Evolutionary conservation across 2,329 filamentous ascomycete genomes (phyloP), one percentile per base, ranked within the genome.

Genomic region (Tolypocladium capitatum): DNA sequence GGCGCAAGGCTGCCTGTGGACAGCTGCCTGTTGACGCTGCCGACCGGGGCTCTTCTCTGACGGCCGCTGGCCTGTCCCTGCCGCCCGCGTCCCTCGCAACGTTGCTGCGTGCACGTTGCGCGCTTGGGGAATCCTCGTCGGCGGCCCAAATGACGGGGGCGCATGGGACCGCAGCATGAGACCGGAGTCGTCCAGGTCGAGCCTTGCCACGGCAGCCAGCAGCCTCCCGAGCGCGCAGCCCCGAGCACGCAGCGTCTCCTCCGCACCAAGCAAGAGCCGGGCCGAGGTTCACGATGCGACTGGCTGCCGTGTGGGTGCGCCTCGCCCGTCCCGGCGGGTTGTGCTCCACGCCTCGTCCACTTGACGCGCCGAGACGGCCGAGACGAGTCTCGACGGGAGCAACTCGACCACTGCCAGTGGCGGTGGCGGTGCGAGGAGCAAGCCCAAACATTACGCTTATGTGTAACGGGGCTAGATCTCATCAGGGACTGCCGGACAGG

Each of bases 381-480:
- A n/a, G n/a, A n/a, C 31, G 36, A 46, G 6, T 46, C 47, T 31
- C 14, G 24, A 30, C 38, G 24, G 24, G 24, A 42, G 24, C n/a
- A 11, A 28, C 38, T 27, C 10, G 33, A 43, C 7, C 46, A 47
- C 20, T n/a, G 13, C 36, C 31, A 7, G 45, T 46, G 44, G 40
- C 46, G 42, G 42, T 49, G 48, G 41, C 47, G 48, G 45, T 32
- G 40, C 40, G 48, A 52, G 42, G 31, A 48, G 50, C 52, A 51
- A 52, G 52, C 50, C 47, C 51, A 52, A 53, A 49, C 50, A 33
- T 54, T 51, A 56, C 56, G 55, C 54, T 50, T 48, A 49, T 50
- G 46, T 60, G 58, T 58, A 59, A 60, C 58, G 48, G 49, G 52
- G 51, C 54, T 57, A 55, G 58, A 59, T 57, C 53, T 59, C 56